Evolutionary conservation across 257 asterid genomes (phyloP).

Genomic region (Leptodermis oblonga): DNA sequence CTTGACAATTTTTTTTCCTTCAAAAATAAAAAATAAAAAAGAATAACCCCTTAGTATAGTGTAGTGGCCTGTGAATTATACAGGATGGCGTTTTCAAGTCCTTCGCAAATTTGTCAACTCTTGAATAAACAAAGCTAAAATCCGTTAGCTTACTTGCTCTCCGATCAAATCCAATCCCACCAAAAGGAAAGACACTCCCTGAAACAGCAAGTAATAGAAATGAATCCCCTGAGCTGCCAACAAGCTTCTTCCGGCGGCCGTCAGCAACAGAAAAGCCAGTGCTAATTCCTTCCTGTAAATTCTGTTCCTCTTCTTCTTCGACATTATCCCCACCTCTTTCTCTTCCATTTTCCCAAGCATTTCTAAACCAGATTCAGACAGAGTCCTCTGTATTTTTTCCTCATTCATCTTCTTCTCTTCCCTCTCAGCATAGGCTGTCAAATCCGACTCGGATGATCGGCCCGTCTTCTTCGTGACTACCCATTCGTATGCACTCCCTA

Average conservation of each 20-base stretch:
- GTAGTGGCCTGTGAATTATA: slow-evolving; percentile 9
- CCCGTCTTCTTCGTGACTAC: slow-evolving; percentile 92
- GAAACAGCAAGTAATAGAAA: slow-evolving; percentile 85
- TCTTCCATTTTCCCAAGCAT: slow-evolving; percentile 54
- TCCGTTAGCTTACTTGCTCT: slow-evolving; percentile 68
- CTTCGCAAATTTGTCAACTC: background rate
- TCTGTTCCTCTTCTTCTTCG: slow-evolving; percentile 57
- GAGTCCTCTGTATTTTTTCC: slow-evolving; percentile 65
- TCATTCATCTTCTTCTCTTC: slow-evolving; percentile 43
- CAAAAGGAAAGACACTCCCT: slow-evolving; percentile 69
- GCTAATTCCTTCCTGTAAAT: slow-evolving; percentile 72
- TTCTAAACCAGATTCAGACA: slow-evolving; percentile 80
- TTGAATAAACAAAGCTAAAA: background rate
- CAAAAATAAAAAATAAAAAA: background rate
- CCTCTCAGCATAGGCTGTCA: slow-evolving; percentile 62
- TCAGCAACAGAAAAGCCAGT: slow-evolving; percentile 71
- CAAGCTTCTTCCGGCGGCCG: slow-evolving; percentile 82
- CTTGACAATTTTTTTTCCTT: too few species aligned
- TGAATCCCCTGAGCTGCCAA: slow-evolving; percentile 87
- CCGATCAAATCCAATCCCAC: slow-evolving; percentile 92
- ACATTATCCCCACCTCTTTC: slow-evolving; percentile 21
- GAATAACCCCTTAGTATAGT: background rate
- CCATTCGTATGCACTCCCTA: slow-evolving; percentile 91
- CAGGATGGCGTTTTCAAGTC: slow-evolving; percentile 8
- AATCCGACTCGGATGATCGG: slow-evolving; percentile 74